Conservation (phyloP, 2,329 filamentous ascomycete species). For the Cercospora zeina region DNA sequence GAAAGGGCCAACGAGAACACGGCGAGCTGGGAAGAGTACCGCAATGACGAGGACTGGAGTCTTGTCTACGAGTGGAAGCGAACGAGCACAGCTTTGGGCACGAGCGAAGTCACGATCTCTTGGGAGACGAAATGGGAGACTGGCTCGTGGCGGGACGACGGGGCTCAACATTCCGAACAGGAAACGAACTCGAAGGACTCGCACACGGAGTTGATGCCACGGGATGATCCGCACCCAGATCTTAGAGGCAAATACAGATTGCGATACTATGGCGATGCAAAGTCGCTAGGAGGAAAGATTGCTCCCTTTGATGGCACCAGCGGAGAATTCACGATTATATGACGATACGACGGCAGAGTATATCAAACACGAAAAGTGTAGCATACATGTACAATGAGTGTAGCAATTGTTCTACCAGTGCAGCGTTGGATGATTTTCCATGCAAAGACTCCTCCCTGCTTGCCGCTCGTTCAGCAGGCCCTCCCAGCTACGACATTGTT, state of each 20-base stretch:
- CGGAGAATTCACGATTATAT: slow-evolving; percentile 52
- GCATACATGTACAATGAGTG: not conserved
- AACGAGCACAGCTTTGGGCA: slow-evolving; percentile 66
- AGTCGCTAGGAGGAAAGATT: slow-evolving; percentile 63
- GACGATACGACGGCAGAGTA: slow-evolving; percentile 8
- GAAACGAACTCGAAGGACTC: slow-evolving; percentile 27
- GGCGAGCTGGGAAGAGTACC: slow-evolving; percentile 63
- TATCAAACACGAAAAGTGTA: not conserved
- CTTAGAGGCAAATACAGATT: slow-evolving; percentile 69
- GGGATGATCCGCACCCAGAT: slow-evolving; percentile 35
- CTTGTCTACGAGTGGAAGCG: slow-evolving; percentile 79
- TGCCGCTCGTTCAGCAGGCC: not conserved
- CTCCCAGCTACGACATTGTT: not conserved
- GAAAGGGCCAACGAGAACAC: slow-evolving; percentile 59
- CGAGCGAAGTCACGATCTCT: slow-evolving; percentile 73
- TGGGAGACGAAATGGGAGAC: slow-evolving; percentile 70
- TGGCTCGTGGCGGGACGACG: slow-evolving; percentile 35
- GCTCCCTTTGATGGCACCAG: slow-evolving; percentile 69
- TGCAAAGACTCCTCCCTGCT: not conserved
- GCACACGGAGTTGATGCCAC: slow-evolving; percentile 39
- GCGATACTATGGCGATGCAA: slow-evolving; percentile 82
- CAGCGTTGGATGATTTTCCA: not conserved
- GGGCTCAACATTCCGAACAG: not conserved
- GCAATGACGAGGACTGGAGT: slow-evolving; percentile 79
- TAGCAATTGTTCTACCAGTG: not conserved